These are phyloP conservation scores for Serpula lacrymans DNA, from an alignment of 768 basidiomycete genomes.

Conservation along the genomic window DNA sequence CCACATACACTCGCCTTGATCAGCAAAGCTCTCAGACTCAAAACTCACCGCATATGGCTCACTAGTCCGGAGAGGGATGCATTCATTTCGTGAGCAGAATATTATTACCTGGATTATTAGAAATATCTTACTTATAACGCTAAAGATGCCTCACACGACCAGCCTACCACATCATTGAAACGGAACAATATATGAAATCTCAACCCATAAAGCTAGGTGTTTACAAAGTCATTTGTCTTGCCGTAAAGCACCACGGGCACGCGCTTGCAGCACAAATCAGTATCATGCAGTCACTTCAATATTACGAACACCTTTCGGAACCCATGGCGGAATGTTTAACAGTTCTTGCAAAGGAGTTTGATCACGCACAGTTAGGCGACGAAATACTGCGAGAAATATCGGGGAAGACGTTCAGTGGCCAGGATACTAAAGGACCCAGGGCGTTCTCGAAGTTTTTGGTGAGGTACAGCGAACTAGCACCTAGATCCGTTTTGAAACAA, in stretches of 20 bases:
- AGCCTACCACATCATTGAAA: slow-evolving; percentile 83
- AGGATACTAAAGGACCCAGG: slow-evolving; percentile 85
- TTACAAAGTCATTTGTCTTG: slow-evolving; percentile 85
- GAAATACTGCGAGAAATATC: slow-evolving; percentile 90
- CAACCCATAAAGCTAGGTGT: slow-evolving; percentile 66
- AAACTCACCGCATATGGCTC: slow-evolving; percentile 83
- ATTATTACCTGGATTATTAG: too few species aligned
- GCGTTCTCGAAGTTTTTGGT: slow-evolving; percentile 84
- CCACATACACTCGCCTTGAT: slow-evolving; percentile 66
- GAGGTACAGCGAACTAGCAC: slow-evolving; percentile 73
- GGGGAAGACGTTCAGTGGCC: slow-evolving; percentile 67
- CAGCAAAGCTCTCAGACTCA: slow-evolving; percentile 64
- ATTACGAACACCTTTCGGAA: slow-evolving; percentile 92
- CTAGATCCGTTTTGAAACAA: slow-evolving; percentile 83
- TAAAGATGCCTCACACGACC: slow-evolving; percentile 84
- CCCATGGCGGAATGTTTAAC: slow-evolving; percentile 90
- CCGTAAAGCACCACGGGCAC: slow-evolving; percentile 90
- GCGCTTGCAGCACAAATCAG: slow-evolving; percentile 79
- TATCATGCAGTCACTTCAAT: slow-evolving; percentile 90
- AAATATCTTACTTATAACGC: not conserved
- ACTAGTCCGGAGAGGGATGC: slow-evolving; percentile 82
- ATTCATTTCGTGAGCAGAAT: slow-evolving; percentile 68
- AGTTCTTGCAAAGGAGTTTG: slow-evolving; percentile 79
- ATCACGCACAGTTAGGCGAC: slow-evolving; percentile 85
- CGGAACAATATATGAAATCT: slow-evolving; percentile 84